Percentiles rank a stretch among this genome's conserved stretches.
Evolutionary conservation across 441 rosid species (phyloP).

Genomic region (Gossypium davidsonii): DNA sequence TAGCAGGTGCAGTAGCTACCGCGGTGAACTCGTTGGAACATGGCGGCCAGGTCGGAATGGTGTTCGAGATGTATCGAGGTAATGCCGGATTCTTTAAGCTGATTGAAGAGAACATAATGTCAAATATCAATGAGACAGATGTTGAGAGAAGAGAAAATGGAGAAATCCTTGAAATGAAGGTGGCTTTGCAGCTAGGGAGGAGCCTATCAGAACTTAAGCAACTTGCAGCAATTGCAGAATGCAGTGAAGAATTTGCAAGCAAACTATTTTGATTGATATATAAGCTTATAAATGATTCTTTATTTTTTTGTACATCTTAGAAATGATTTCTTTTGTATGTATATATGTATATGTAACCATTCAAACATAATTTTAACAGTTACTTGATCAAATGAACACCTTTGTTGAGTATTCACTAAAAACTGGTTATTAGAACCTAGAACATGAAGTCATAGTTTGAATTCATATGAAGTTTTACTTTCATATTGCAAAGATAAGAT

Average conservation of each 20-base stretch:
- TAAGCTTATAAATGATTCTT: no score
- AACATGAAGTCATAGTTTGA: no score
- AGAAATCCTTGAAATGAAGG: slow-evolving; percentile 47
- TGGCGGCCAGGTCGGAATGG: slow-evolving; percentile 74
- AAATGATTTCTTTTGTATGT: no score
- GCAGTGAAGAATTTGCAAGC: slow-evolving; percentile 55
- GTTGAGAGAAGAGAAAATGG: slow-evolving; percentile 48
- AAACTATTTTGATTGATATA: slow-evolving; percentile 43
- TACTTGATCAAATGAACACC: no score
- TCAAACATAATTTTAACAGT: no score
- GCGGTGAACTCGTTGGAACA: slow-evolving; percentile 56
- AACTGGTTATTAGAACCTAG: no score
- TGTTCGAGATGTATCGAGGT: slow-evolving; percentile 74
- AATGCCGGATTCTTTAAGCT: slow-evolving; percentile 51
- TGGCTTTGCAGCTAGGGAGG: slow-evolving; percentile 65
- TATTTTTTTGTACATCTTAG: no score
- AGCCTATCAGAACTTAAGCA: slow-evolving; percentile 56
- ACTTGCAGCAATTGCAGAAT: slow-evolving; percentile 26
- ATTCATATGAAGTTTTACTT: no score
- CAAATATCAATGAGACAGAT: slow-evolving; percentile 29
- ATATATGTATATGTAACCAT: no score
- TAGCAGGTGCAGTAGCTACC: slow-evolving; percentile 44
- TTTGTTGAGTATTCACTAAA: no score
- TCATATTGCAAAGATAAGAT: no score
- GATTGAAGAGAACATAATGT: slow-evolving; percentile 45